A percentile compares a stretch with the other conserved stretches of the same genome.
phyloP scores from a whole-genome alignment of 352 stramenopile genomes.

The Phytophthora syringae region DNA sequence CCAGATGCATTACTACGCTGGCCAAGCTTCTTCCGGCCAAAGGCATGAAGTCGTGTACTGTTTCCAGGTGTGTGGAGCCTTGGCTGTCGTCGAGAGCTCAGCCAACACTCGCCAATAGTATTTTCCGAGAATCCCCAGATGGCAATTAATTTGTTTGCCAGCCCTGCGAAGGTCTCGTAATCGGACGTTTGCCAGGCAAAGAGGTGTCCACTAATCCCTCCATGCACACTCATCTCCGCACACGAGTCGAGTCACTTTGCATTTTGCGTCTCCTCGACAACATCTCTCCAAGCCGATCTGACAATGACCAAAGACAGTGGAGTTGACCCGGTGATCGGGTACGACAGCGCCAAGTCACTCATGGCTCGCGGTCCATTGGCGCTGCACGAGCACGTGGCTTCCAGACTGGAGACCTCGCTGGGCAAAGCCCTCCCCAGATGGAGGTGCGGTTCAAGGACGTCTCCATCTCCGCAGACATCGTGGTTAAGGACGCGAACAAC shows the following conservation, averaged over 20 bases:
- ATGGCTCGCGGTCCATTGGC: conserved; percentile 7
- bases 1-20: too few relatives aligned
- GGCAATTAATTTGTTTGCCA: too few relatives aligned
- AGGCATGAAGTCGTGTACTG: too few relatives aligned
- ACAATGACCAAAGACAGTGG: background rate
- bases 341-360: conserved; percentile 14
- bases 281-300: background rate
- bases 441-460: conserved; percentile 43
- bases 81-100: too few relatives aligned
- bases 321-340: conserved; percentile 3
- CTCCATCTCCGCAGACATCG: conserved; percentile 17
- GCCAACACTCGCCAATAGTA: background rate
- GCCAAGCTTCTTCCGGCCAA: too few relatives aligned
- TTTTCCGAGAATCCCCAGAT: background rate
- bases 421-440: conserved; percentile 32
- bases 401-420: conserved; percentile 28
- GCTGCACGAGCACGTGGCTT: conserved; percentile 20
- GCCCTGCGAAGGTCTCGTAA: too few relatives aligned
- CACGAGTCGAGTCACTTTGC: background rate
- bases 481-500: conserved; percentile 10
- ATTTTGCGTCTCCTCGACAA: background rate
- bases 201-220: background rate
- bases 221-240: background rate
- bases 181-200: conserved; percentile 3
- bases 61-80: too few relatives aligned